Evolutionary conservation across 2,329 filamentous ascomycete genomes (phyloP), one percentile per base, ranked within the genome.

Genomic region (Fusarium continuum): DNA sequence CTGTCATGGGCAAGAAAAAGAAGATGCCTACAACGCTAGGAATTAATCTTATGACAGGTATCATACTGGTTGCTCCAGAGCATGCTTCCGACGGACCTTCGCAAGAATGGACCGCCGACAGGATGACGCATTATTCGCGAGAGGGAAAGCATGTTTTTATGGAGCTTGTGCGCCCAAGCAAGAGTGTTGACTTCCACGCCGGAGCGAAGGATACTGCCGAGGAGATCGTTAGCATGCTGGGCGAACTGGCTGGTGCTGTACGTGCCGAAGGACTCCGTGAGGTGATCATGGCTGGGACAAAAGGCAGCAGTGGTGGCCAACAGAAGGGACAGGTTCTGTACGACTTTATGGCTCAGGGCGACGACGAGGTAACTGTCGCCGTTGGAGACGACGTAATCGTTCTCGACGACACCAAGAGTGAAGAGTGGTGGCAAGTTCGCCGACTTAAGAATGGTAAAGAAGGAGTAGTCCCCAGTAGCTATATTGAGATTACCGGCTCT

Each of bases 61-160:
- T 90, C 26, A 96, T 99, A 67, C 88, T 97, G 77, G 92, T 99
- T 69, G 91, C 93, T 0, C 93, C 94, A 0, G 94, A 96, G 73
- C 92, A 91, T 73, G 83, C 88, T 44, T 85, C 88, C 61, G 92
- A 97, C 74, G 93, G 92, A 2, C 90, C 91, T 4, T 88, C 91
- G 57, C 89, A 96, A 73, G 93, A 96, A 76, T 99, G 95, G 95
- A 90, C 89, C 2, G 94, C 93, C 1, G 93, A 98, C 36, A 95
- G 91, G 74, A 90, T 99, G 83, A 93, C 91, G n/a, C 92, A 97
- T 76, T 98, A 98, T 76, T 97, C 93, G 19, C 92, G 96, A 55
- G 95, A 99, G 79, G 95, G 94, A 29, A 99, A 99, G 74, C 95
- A 98, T 76, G 91, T 99, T 13, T 99, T 99, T 73, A 83, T 99